Evolutionary conservation across 768 basidiomycete genomes (phyloP), one percentile per base, ranked within the genome.

Genomic region (Rhodocollybia butyracea): DNA sequence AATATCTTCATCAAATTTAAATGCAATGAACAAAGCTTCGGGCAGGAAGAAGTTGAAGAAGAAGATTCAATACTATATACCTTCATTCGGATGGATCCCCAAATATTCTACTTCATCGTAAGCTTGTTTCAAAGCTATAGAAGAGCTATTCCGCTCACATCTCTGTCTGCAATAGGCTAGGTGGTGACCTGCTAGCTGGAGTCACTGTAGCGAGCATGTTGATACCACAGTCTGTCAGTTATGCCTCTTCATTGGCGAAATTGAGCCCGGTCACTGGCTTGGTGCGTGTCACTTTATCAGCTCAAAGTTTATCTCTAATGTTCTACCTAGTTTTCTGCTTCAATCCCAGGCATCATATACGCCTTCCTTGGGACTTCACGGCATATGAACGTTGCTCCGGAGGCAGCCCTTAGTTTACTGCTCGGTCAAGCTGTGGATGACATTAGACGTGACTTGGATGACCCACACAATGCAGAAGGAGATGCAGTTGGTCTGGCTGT

Each of bases 211-310:
- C 89, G 19, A 86, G 84, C 48, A 88, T 91, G 80, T 76, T 91
- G 41, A 88, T 91, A 64, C 89, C 91, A 5, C 87, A 91, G 68
- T 90, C 91, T 1, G 89, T 97, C 67, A 92, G 90, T 67, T 97
- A 98, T 64, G 95, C 92, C 7, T 85, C 89, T 3, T 89, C 92
- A 0, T 74, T 98, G 11, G 93, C 94, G 17, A 85, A 90, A 60
- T 73, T 97, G 38, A 89, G 83, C 58, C 94, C 94, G 12, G 81
- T 91, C 2, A 82, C 91, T 41, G 95, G 95, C 47, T 73, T 98
- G 64, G 90, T 91, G 64, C 60, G 88, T 72, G 13, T 46, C 15
- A 21, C 12, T 13, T 34, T 17, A 3, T 56, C 21, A 51, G 26
- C 40, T 17, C 36, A 43, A 17, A 11, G n/a, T 19, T 31, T 27